phyloP scores from a whole-genome alignment of 2,329 filamentous ascomycete genomes.

The Ophiostoma populinum region DNA sequence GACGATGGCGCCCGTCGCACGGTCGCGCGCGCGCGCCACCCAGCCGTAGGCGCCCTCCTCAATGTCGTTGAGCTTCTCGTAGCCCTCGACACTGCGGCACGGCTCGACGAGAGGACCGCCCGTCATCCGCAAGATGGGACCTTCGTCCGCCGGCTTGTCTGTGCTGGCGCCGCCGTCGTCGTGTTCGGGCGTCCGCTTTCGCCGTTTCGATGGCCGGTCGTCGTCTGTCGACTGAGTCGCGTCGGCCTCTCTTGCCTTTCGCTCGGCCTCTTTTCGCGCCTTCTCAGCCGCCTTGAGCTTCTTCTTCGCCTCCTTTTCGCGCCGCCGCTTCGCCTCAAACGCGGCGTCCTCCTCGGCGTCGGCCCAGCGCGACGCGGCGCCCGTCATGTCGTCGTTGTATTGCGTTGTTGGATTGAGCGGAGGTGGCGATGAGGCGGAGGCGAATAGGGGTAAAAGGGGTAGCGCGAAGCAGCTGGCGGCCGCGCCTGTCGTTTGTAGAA shows the following conservation, averaged over 20 bases:
- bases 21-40: slow-evolving; percentile 70
- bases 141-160: slow-evolving; percentile 8
- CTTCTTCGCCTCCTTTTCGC: slow-evolving; percentile 80
- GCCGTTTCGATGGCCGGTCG: slow-evolving; percentile 42
- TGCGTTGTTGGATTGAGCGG: neutral
- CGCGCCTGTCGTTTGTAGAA: no score
- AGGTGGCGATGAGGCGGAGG: no score
- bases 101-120: slow-evolving; percentile 43
- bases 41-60: slow-evolving; percentile 94
- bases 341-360: slow-evolving; percentile 67
- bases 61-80: slow-evolving; percentile 87
- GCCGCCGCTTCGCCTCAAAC: slow-evolving; percentile 52
- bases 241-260: slow-evolving; percentile 4
- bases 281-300: slow-evolving; percentile 49
- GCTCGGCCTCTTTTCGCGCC: slow-evolving; percentile 18
- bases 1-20: slow-evolving; percentile 59
- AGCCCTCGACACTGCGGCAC: slow-evolving; percentile 68
- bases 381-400: slow-evolving; percentile 30
- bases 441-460: no score
- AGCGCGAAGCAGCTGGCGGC: no score
- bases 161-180: slow-evolving; percentile 13
- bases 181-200: slow-evolving; percentile 34
- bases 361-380: slow-evolving; percentile 66
- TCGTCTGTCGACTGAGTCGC: slow-evolving; percentile 15
- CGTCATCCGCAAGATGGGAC: slow-evolving; percentile 55